Percentiles rank a stretch among this genome's conserved stretches.
These are phyloP conservation scores for Juglanconis oblonga DNA, from an alignment of 2,329 filamentous ascomycete genomes.

Conservation along the genomic window DNA sequence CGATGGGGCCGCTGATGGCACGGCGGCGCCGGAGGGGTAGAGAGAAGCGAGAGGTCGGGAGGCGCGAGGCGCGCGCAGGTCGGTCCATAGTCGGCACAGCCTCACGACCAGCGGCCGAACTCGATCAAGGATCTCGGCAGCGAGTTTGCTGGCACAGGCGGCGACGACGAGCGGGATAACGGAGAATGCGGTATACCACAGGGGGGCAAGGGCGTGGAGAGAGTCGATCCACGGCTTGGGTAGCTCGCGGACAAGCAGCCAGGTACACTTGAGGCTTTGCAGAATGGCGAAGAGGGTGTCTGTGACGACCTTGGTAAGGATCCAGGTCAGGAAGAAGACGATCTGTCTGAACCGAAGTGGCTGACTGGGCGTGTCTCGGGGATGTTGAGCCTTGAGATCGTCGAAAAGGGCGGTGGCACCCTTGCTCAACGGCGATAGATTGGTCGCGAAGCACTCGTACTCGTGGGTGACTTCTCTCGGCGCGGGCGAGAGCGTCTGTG, in stretches of 20 bases:
- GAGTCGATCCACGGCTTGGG: conserved; percentile 11
- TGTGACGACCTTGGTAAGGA: conserved; percentile 16
- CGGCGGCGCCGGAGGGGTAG: conserved; percentile 11
- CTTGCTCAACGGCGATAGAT: not conserved
- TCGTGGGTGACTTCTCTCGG: not conserved
- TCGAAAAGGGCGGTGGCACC: not conserved
- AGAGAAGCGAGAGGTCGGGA: conserved; percentile 12
- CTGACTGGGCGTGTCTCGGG: not conserved
- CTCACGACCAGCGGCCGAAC: not conserved
- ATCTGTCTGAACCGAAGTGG: conserved; percentile 11
- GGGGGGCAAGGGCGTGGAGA: conserved; percentile 2
- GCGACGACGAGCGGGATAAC: conserved; percentile 8
- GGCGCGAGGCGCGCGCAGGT: conserved; percentile 11
- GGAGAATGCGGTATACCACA: conserved; percentile 7
- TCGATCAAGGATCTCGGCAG: not conserved
- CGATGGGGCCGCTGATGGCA: conserved; percentile 16
- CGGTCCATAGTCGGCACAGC: conserved; percentile 5
- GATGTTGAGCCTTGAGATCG: not conserved
- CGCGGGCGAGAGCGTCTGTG: not conserved
- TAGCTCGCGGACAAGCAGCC: conserved; percentile 11
- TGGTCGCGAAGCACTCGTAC: not conserved
- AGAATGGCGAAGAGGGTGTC: conserved; percentile 4
- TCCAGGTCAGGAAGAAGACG: conserved; percentile 25
- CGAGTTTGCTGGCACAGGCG: not conserved
- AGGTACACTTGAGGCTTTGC: conserved; percentile 12